Base-by-base conservation (phyloP, 805 yeast species). In the Metschnikowia koreensis region DNA sequence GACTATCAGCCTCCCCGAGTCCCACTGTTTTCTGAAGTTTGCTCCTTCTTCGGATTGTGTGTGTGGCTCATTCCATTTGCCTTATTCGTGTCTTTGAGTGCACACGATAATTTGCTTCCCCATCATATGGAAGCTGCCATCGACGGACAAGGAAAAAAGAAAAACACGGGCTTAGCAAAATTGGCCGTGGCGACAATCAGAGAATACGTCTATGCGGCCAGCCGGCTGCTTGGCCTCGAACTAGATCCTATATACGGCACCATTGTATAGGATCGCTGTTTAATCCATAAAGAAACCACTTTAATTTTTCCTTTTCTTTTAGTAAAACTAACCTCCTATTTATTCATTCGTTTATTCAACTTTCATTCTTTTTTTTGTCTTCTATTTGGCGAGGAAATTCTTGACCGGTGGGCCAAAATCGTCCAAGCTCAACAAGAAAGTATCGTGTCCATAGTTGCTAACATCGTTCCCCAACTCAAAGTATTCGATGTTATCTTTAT, bases 31-130 rank as follows among this genome's bases (percentile, higher is more conserved):
- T 76, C 91, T 1, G 97, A 94, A 65, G 89, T 94, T 4, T 89
- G 97, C n/a, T 87, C 97, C 3, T 94, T 94, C 67, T 92, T 94
- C 65, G 99, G 97, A 1, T 70, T 94, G 40, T 85, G 94, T 61
- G 84, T 94, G 16, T 94, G 99, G 99, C 78, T 93, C 53, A 81
- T 94, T 29, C 99, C 99, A 34, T 90, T 94, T 67, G 85, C 97
- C 4, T 75, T 94, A 51, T 93, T 94, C 68, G 93, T 94, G 15
- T 86, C 96, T 31, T 75, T 94, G 53, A 88, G 96, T 65, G 97
- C 97, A 1, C 88, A 89, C 56, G 99, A 94, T 63, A 87, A 89
- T 62, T 83, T 87, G 16, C 76, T 94, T 41, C 99, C 99, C 8
- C 76, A 70, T 54, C 74, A 73, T 52, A 51, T 69, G 45, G 73